A percentile compares a stretch with the other conserved stretches of the same genome.
These are phyloP conservation scores for Verticillium klebahnii DNA, from an alignment of 2,329 filamentous ascomycete genomes.

Conservation along the genomic window DNA sequence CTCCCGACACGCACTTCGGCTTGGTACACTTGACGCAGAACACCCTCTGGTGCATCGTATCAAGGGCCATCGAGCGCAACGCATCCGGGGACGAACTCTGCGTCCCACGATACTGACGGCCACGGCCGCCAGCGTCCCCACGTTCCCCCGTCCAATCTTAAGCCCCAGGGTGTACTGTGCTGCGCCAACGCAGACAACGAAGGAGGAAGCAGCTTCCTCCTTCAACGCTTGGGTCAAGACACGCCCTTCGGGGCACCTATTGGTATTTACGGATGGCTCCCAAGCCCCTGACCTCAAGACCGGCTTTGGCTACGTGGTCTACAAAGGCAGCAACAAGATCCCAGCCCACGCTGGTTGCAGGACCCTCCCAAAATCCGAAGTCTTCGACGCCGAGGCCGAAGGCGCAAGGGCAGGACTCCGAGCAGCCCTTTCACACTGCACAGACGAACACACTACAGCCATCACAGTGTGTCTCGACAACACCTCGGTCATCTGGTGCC, in stretches of 20 bases:
- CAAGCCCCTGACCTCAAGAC: not conserved
- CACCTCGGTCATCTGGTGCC: slow-evolving; percentile 7
- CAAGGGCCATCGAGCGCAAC: not conserved
- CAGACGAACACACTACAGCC: not conserved
- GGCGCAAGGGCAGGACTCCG: slow-evolving; percentile 9
- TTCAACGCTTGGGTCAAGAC: not conserved
- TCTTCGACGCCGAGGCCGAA: slow-evolving; percentile 12
- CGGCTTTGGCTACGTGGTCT: slow-evolving; percentile 10
- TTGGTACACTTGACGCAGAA: slow-evolving; percentile 11
- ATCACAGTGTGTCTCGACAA: slow-evolving; percentile 14
- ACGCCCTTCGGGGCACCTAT: not conserved
- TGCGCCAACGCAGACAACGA: not conserved
- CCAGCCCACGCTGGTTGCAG: slow-evolving; percentile 3
- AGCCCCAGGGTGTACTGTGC: not conserved
- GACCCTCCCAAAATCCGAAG: slow-evolving; percentile 8
- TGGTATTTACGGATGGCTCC: not conserved
- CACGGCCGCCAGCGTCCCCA: not conserved
- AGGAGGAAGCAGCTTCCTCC: not conserved
- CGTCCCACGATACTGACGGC: not conserved
- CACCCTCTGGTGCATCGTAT: slow-evolving; percentile 11
- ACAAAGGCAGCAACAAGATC: slow-evolving; percentile 2
- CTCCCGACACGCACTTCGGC: slow-evolving; percentile 9
- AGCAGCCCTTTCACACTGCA: slow-evolving; percentile 6
- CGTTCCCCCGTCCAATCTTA: not conserved
- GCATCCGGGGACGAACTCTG: not conserved